Evolutionary conservation across 306 rosid genomes (phyloP).

Genomic region (Inga oerstediana): DNA sequence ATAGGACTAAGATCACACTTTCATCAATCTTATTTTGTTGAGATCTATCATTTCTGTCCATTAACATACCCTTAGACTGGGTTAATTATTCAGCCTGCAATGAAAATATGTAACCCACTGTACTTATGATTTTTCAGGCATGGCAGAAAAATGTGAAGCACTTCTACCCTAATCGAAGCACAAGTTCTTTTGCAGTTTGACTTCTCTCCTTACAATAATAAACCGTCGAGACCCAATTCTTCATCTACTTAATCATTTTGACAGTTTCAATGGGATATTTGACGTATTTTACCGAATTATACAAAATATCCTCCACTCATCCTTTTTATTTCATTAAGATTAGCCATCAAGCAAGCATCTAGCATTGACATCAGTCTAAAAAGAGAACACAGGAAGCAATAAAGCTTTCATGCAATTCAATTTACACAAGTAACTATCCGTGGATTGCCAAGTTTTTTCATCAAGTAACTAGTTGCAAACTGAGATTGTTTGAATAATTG

Average conservation of each 20-base stretch:
- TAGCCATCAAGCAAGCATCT: too few species aligned
- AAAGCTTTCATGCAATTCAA: neutral
- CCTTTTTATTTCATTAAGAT: neutral
- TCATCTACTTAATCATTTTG: neutral
- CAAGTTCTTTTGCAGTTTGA: neutral
- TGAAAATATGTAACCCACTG: neutral
- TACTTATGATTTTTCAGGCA: constrained; percentile 34
- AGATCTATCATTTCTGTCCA: too few species aligned
- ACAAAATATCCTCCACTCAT: neutral
- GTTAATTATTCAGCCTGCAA: too few species aligned
- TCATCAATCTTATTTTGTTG: too few species aligned
- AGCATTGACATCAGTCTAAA: neutral
- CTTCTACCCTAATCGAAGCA: neutral
- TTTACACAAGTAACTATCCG: neutral
- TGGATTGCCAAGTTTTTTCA: too few species aligned
- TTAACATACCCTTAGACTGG: too few species aligned
- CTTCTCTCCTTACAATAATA: neutral
- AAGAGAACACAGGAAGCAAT: neutral
- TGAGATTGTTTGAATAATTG: neutral
- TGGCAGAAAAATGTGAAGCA: constrained; percentile 40
- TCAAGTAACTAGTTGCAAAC: neutral
- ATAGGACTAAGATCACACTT: too few species aligned
- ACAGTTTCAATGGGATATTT: neutral
- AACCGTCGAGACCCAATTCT: neutral
- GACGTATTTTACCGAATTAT: neutral